Evolutionary conservation across 495 filamentous ascomycete species (phyloP), one percentile per base, ranked within the genome.

Genomic region (Jackrogersella multiformis): DNA sequence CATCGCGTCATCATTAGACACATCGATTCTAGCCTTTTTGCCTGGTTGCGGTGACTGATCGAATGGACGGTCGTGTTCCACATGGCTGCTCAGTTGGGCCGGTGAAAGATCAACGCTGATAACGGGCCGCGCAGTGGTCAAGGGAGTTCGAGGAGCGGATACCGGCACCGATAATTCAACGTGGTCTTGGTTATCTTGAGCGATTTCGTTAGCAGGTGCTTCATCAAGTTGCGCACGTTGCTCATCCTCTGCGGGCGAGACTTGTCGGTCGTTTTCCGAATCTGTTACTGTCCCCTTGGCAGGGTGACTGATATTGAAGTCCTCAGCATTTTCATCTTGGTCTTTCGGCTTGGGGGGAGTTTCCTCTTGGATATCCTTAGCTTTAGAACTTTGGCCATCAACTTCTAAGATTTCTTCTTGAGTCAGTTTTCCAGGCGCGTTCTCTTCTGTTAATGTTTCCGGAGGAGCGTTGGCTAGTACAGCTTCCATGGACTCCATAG

Each of bases 391-490:
- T 38, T 71, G 70, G 30, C 53, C 61, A 52, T 67, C 66, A 57
- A 61, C 65, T 68, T 67, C 61, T 61, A 53, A 59, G 52, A 69
- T 68, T 56, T 76, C 51, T 65, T 78, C 76, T 61, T 71, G 72
- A 64, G 57, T 61, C 58, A 45, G 59, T 45, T 51, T 57, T 66
- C 38, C 51, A 24, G 49, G 58, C 56, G 48, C 32, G 28, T 64
- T 74, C 73, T 73, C 70, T 71, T 69, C 71, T 74, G 61, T 73
- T 67, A 74, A 71, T 79, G 75, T 77, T 67, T 76, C 78, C 77
- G 69, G 64, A 62, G 70, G 54, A 38, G 60, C 68, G 52, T 72
- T 58, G 66, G 55, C 62, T 66, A 42, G 66, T 64, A 61, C 61
- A 62, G 48, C 68, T 70, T 69, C 72, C 67, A 61, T 59, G 56